Evolutionary conservation across 2,329 filamentous ascomycete genomes (phyloP).

Genomic region (Pestalotiopsis sp.): DNA sequence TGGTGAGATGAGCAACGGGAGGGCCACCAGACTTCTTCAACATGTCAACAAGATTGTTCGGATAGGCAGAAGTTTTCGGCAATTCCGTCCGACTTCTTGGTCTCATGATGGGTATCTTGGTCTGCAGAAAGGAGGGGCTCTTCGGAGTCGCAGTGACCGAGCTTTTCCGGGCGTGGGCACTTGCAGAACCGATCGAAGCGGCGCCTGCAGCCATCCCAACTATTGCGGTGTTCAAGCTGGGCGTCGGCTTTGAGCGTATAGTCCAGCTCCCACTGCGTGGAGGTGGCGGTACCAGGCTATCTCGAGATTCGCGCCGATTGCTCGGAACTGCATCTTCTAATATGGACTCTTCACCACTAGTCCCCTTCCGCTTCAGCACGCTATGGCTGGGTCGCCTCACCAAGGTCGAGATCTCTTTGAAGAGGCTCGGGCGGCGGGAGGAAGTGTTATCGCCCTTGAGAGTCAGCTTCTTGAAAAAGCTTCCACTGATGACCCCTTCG

Average conservation of each 20-base stretch:
- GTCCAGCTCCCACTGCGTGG: constrained; percentile 54
- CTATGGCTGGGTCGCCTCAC: constrained; percentile 53
- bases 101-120: constrained; percentile 54
- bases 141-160: constrained; percentile 63
- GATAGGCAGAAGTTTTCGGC: constrained; percentile 41
- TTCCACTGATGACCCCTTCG: constrained; percentile 61
- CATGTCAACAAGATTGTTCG: constrained; percentile 50
- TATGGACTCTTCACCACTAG: constrained; percentile 8
- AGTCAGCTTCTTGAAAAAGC: constrained; percentile 64
- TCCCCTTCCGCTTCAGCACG: constrained; percentile 29
- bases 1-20: constrained; percentile 52
- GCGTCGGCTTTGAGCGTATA: constrained; percentile 49
- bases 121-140: constrained; percentile 42
- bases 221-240: constrained; percentile 62
- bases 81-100: constrained; percentile 58
- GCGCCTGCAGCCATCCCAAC: constrained; percentile 56
- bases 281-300: constrained; percentile 52
- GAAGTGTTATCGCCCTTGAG: constrained; percentile 43
- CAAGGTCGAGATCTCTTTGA: constrained; percentile 54
- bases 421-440: constrained; percentile 52
- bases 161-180: constrained; percentile 57
- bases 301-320: constrained; percentile 42
- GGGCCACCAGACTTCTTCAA: constrained; percentile 57
- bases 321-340: constrained; percentile 17
- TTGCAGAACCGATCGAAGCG: constrained; percentile 53